Conservation (phyloP, 2,329 filamentous ascomycete genomes). For the Cyphellophora europaea region DNA sequence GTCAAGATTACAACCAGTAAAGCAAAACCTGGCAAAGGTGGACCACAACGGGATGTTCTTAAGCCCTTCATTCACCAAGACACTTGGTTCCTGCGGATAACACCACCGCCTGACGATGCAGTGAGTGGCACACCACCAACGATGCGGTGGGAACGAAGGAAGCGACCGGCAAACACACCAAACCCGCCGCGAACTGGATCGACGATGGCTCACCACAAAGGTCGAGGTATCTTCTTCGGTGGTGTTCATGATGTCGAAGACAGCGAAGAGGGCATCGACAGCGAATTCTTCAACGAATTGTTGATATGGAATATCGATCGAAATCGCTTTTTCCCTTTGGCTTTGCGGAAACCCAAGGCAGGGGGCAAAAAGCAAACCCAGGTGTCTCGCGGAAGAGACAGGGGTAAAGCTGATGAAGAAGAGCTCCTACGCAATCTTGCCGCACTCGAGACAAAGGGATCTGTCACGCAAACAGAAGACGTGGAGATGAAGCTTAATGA, state of each 20-base stretch:
- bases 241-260: constrained; percentile 90
- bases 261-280: constrained; percentile 90
- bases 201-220: constrained; percentile 91
- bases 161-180: constrained; percentile 82
- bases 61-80: constrained; percentile 90
- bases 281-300: constrained; percentile 88
- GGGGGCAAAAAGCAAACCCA: constrained; percentile 45
- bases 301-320: constrained; percentile 93
- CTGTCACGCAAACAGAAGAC: constrained; percentile 45
- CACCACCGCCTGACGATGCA: constrained; percentile 59
- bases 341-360: constrained; percentile 62
- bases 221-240: constrained; percentile 84
- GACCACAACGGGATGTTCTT: constrained; percentile 57
- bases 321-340: constrained; percentile 85
- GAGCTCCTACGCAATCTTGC: constrained; percentile 81
- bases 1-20: constrained; percentile 59
- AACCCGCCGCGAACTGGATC: constrained; percentile 75
- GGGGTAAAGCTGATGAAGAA: constrained; percentile 83
- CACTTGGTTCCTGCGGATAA: constrained; percentile 83
- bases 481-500: constrained; percentile 36
- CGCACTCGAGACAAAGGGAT: constrained; percentile 67
- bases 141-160: constrained; percentile 85
- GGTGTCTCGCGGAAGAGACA: constrained; percentile 43
- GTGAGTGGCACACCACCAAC: constrained; percentile 56
- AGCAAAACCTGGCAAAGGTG: constrained; percentile 52